phyloP scores from a whole-genome alignment of 768 basidiomycete genomes.

The Fistulinella prunicolor region DNA sequence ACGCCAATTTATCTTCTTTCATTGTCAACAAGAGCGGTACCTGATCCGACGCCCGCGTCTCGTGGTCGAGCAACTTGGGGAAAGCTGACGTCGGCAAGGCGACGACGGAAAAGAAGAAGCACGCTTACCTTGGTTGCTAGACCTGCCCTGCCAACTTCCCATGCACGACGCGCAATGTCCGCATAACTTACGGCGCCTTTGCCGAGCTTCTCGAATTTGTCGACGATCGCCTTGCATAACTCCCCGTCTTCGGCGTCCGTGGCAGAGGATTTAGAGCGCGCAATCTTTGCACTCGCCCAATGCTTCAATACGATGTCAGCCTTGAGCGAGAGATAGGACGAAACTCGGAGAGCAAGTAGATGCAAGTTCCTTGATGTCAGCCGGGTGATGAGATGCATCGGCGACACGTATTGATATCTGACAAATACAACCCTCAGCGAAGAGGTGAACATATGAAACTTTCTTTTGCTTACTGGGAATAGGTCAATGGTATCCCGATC shows the following conservation, averaged over 20 bases:
- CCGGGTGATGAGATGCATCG: conserved; percentile 75
- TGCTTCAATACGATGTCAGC: conserved; percentile 88
- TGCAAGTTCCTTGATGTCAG: conserved; percentile 87
- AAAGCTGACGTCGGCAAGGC: not conserved
- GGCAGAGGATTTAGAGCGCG: conserved; percentile 60
- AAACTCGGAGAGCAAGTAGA: conserved; percentile 88
- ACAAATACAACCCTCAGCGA: conserved; percentile 2
- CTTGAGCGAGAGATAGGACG: conserved; percentile 76
- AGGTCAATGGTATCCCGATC: conserved; percentile 90
- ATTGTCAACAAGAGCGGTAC: conserved; percentile 90
- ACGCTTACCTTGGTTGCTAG: conserved; percentile 76
- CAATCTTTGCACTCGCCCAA: conserved; percentile 94
- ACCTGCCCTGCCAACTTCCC: conserved; percentile 78
- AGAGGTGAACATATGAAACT: not conserved
- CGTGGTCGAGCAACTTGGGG: conserved; percentile 82
- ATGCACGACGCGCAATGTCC: conserved; percentile 90
- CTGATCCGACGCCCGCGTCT: conserved; percentile 84
- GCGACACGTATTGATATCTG: conserved; percentile 82
- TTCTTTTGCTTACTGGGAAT: conserved; percentile 72
- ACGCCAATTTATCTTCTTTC: conserved; percentile 89
- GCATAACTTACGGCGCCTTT: conserved; percentile 84
- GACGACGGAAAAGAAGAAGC: not conserved
- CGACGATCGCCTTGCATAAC: conserved; percentile 79
- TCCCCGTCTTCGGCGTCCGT: conserved; percentile 71
- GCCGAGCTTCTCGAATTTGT: conserved; percentile 84